Evolutionary conservation across 2,329 filamentous ascomycete species (phyloP).

Genomic region (Penicillium sp.): DNA sequence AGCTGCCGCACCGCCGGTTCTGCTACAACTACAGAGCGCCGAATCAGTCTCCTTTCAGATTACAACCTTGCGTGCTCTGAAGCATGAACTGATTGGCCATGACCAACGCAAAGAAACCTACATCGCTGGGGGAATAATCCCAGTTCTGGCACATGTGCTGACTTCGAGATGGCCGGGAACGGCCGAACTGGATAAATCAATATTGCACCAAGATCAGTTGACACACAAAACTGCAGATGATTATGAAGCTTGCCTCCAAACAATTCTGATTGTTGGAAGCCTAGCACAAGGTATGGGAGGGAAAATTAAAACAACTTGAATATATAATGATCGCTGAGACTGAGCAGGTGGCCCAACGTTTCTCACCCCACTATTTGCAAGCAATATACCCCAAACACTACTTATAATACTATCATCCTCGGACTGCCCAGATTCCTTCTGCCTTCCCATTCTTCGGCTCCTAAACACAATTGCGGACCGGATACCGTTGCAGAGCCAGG

Average conservation of each 20-base stretch:
- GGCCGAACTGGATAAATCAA: constrained; percentile 30
- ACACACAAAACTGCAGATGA: constrained; percentile 54
- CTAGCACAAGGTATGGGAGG: constrained; percentile 69
- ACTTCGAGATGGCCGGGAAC: constrained; percentile 46
- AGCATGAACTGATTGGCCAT: constrained; percentile 88
- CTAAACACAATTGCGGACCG: constrained; percentile 71
- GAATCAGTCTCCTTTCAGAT: constrained; percentile 44
- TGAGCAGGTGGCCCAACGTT: constrained; percentile 73
- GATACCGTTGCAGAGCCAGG: constrained; percentile 55
- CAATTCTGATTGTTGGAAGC: constrained; percentile 80
- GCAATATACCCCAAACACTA: constrained; percentile 66
- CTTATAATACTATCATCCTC: constrained; percentile 67
- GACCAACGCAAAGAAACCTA: constrained; percentile 80
- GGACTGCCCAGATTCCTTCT: constrained; percentile 63
- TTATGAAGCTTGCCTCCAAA: constrained; percentile 70
- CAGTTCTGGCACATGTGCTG: constrained; percentile 51
- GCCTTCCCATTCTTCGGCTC: constrained; percentile 71
- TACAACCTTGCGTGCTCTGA: constrained; percentile 67
- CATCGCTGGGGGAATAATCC: constrained; percentile 65
- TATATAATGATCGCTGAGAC: background rate
- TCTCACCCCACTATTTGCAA: constrained; percentile 69
- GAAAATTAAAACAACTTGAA: background rate
- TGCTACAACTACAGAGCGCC: constrained; percentile 59
- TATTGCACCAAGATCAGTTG: constrained; percentile 27
- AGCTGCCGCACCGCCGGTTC: constrained; percentile 53